These are phyloP conservation scores for Fraxinus greggii DNA, from an alignment of 305 asterid species.

Conservation along the genomic window DNA sequence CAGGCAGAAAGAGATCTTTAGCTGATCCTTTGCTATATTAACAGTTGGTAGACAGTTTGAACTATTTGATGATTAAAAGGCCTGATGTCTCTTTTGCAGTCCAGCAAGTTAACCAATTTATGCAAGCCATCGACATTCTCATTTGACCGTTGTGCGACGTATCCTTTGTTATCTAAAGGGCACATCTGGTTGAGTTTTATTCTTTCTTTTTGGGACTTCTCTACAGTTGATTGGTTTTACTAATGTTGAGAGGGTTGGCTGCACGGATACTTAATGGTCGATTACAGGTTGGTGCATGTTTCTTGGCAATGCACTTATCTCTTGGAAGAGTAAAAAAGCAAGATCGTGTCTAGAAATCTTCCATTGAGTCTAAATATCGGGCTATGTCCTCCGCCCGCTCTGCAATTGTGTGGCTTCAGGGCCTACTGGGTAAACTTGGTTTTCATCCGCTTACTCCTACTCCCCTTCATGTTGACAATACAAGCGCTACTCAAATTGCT, in stretches of 20 bases:
- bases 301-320: background rate
- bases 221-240: background rate
- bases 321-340: background rate
- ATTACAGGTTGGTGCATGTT: background rate
- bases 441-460: background rate
- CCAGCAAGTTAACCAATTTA: background rate
- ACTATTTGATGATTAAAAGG: background rate
- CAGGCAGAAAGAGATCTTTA: background rate
- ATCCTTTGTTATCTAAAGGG: background rate
- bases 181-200: background rate
- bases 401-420: background rate
- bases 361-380: background rate
- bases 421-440: background rate
- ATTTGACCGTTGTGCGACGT: background rate
- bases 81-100: background rate
- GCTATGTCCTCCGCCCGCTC: background rate
- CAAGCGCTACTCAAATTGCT: background rate
- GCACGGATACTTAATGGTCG: background rate
- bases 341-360: background rate
- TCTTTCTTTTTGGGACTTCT: background rate
- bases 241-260: background rate
- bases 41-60: background rate
- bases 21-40: background rate
- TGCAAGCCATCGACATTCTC: background rate
- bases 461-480: background rate